Conservation (phyloP, 1,284 basidiomycete genomes). For the Pholiota adiposa region DNA sequence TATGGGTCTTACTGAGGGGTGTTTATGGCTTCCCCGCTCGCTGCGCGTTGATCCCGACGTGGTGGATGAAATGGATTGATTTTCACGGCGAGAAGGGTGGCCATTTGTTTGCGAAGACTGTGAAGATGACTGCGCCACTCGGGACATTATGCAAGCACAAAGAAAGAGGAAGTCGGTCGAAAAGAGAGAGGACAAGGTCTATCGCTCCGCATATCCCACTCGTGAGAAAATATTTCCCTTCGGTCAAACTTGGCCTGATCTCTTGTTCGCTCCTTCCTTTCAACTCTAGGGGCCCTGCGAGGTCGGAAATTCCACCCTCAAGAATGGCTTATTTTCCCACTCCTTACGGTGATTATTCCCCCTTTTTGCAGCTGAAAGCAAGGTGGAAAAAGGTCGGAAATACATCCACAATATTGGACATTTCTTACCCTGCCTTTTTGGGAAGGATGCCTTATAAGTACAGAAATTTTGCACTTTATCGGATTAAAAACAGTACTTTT, state of each 20-base stretch:
- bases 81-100: conserved; percentile 18
- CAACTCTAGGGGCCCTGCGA: too few species aligned
- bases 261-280: background rate
- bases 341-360: too few species aligned
- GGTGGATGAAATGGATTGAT: conserved; percentile 22
- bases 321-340: too few species aligned
- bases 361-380: too few species aligned
- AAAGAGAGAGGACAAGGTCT: background rate
- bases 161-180: background rate
- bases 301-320: too few species aligned
- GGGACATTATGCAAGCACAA: conserved; percentile 11
- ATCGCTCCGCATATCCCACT: background rate
- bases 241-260: background rate
- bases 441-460: too few species aligned
- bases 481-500: too few species aligned
- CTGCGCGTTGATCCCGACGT: conserved; percentile 28
- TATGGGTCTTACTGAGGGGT: conserved; percentile 34
- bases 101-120: conserved; percentile 14
- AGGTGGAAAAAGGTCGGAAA: too few species aligned
- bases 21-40: conserved; percentile 27
- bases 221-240: conserved; percentile 3
- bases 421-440: too few species aligned
- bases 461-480: too few species aligned
- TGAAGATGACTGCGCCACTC: conserved; percentile 12
- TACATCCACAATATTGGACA: too few species aligned